phyloP scores from a whole-genome alignment of 805 yeast genomes.

The Candida nitratophila region DNA sequence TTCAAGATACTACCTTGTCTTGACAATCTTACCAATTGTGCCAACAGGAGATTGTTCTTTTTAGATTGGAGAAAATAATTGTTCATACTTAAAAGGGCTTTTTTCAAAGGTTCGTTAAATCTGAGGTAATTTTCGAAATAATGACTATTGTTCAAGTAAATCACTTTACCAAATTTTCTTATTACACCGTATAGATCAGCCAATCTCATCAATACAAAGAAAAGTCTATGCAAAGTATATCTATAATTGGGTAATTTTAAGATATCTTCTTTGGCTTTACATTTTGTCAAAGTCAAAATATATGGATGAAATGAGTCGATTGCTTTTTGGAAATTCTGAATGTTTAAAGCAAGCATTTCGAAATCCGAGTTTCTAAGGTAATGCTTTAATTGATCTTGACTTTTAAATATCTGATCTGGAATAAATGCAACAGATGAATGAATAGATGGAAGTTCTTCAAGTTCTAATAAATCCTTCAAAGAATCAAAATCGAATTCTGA shows the following conservation, averaged over 20 bases:
- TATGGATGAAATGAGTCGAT: constrained; percentile 21
- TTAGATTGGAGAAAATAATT: constrained; percentile 30
- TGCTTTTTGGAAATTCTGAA: constrained; percentile 21
- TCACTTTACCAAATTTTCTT: constrained; percentile 40
- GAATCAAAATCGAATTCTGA: constrained; percentile 9
- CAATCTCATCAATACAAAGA: constrained; percentile 34
- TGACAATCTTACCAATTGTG: constrained; percentile 39
- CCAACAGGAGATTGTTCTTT: constrained; percentile 42
- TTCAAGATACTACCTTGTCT: constrained; percentile 31
- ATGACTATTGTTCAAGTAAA: constrained; percentile 36
- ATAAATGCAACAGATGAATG: neutral
- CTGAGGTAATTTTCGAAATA: constrained; percentile 34
- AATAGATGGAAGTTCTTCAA: constrained; percentile 12
- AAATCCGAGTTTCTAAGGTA: constrained; percentile 17
- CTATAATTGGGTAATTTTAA: constrained; percentile 17
- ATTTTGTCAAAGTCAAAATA: constrained; percentile 15
- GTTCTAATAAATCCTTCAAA: constrained; percentile 12
- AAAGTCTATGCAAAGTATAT: constrained; percentile 33
- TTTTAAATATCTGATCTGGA: neutral
- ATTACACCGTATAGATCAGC: constrained; percentile 44
- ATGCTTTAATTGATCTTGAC: constrained; percentile 15
- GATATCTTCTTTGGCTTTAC: constrained; percentile 15
- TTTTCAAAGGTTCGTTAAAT: constrained; percentile 17
- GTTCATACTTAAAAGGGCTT: constrained; percentile 15
- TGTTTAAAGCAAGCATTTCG: constrained; percentile 15